Base-by-base conservation (phyloP, 805 yeast species). In the Candida pini region DNA sequence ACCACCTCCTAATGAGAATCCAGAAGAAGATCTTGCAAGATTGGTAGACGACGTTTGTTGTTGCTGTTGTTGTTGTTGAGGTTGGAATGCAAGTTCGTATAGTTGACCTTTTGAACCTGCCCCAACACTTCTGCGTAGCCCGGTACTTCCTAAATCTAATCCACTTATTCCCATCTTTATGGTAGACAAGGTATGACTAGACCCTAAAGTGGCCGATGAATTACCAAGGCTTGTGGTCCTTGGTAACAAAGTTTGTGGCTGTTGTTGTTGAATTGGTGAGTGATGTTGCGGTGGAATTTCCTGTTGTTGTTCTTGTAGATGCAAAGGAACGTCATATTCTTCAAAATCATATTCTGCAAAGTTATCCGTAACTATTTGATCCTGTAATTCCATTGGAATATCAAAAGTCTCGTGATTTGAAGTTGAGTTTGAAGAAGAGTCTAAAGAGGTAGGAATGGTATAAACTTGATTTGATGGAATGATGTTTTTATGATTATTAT, bases 1-100 rank as follows among this genome's bases (percentile, higher is more conserved):
- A 36, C 32, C 36, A 26, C 40, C 32, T 15, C 30, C 21, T 21
- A 39, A 8, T 9, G 43, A 35, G 3, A 35, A 31, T 9, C 27
- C 26, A 7, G 38, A 38, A 12, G 24, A 18, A 18, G 47, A 35
- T 23, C 29, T 36, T 20, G 40, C 29, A 8, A 26, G 25, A n/a
- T n/a, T n/a, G n/a, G n/a, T n/a, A n/a, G n/a, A n/a, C n/a, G 34
- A 7, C 14, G 33, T 15, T 5, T 15, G 22, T 17, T 30, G 17
- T 17, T 26, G 24, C 24, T n/a, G 30, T 20, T 22, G 26, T 61
- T n/a, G 68, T 56, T 1, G 68, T 60, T 18, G 68, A 60, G 71
- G 67, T 26, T 38, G 30, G 25, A 31, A 22, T 3, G 43, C 47
- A 34, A 56, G 25, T 27, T 56, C 47, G 31, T 32, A 54, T 28